Evolutionary conservation across 306 rosid genomes (phyloP), one percentile per base, ranked within the genome.

Genomic region (Vicia villosa): DNA sequence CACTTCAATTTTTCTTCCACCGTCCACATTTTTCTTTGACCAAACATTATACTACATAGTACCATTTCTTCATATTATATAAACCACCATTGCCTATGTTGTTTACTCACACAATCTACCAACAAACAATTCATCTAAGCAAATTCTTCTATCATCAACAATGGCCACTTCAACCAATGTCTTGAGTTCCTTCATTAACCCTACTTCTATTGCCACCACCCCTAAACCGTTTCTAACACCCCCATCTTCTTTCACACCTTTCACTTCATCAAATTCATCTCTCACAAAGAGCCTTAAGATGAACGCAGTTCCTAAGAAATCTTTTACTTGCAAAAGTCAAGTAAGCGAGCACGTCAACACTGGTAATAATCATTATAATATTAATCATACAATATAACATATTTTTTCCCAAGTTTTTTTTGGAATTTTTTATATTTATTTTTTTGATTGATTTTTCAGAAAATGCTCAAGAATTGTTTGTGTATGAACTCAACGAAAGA

Each of bases 401-500:
- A 0, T 20, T 5, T 51, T 10, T 51, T 51, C 20, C 59, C 0
- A 10, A 12, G 2, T 34, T 61, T 36, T 4, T 15, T 17, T 5
- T 37, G 37, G 41, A 61, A 36, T 66, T 64, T 38, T 72, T 34
- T 60, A 21, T 71, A 21, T 50, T n/a, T n/a, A 1, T 63, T 57
- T 63, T 41, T 14, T 62, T 51, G 7, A 12, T 77, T 49, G 7
- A 19, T 69, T 68, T 65, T 8, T 68, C 42, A 86, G 90, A 70
- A 5, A 68, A 75, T 65, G 90, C 83, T n/a, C 92, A 83, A 63
- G 88, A 85, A 59, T 36, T 89, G 15, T 21, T 26, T 66, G 86
- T 85, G 37, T 89, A 86, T 59, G 96, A 89, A 80, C 77, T 89
- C 79, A 89, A 89, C 13, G 88, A 86, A 47, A 52, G 82, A 2